Conservation (phyloP, 306 rosid genomes). For the Macrotyloma uniflorum region DNA sequence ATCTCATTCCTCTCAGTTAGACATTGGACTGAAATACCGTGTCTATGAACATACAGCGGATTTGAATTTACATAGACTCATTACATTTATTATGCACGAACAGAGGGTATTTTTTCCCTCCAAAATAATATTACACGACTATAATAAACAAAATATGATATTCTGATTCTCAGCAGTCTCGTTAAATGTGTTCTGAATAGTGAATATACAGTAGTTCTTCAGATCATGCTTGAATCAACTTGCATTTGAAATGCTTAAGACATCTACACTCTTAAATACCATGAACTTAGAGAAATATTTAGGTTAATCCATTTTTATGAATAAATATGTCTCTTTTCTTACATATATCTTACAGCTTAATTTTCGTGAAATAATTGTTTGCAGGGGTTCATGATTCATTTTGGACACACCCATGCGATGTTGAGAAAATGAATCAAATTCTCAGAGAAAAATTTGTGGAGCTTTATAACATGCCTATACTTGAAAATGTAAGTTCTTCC, state of each 20-base stretch:
- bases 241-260: background rate
- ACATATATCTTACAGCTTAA: background rate
- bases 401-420: constrained; percentile 92
- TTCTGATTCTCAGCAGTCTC: too few species aligned
- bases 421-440: constrained; percentile 72
- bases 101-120: too few species aligned
- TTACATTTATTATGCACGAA: too few species aligned
- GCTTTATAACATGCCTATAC: constrained; percentile 70
- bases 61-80: too few species aligned
- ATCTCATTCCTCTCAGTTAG: background rate
- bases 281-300: background rate
- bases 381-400: constrained; percentile 91
- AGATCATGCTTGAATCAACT: background rate
- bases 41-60: too few species aligned
- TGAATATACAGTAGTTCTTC: background rate
- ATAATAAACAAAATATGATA: too few species aligned
- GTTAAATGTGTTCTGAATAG: background rate
- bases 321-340: background rate
- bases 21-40: too few species aligned
- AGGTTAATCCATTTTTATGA: background rate
- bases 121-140: too few species aligned
- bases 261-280: background rate
- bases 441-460: constrained; percentile 80
- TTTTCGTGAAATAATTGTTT: constrained; percentile 35
- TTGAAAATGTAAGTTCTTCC: constrained; percentile 43